These are phyloP conservation scores for Saccharomycopsis sp. DNA, from an alignment of 805 yeast species.

Conservation along the genomic window DNA sequence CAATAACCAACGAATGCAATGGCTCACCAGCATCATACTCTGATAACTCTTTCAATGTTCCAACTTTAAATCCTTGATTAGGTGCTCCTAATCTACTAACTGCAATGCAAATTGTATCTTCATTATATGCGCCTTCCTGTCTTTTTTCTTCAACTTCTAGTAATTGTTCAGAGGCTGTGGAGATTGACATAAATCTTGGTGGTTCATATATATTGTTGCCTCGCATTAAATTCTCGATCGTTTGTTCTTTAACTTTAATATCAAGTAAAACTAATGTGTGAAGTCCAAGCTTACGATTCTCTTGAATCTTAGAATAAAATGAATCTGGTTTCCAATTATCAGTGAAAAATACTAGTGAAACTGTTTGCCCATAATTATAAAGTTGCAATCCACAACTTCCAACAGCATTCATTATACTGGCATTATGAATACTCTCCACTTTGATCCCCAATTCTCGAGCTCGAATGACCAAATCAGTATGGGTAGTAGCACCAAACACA, in stretches of 20 bases:
- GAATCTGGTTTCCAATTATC: slow-evolving; percentile 96
- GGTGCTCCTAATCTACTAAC: slow-evolving; percentile 89
- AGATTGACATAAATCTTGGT: slow-evolving; percentile 91
- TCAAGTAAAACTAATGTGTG: slow-evolving; percentile 86
- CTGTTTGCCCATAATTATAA: slow-evolving; percentile 94
- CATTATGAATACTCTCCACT: slow-evolving; percentile 85
- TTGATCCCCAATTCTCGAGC: slow-evolving; percentile 79
- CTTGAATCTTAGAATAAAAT: slow-evolving; percentile 82
- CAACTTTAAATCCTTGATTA: slow-evolving; percentile 75
- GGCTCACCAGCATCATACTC: slow-evolving; percentile 92
- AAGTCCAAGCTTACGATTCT: slow-evolving; percentile 82
- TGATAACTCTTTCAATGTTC: slow-evolving; percentile 67
- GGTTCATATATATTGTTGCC: slow-evolving; percentile 93
- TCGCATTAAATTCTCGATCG: slow-evolving; percentile 86
- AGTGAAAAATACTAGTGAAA: slow-evolving; percentile 93
- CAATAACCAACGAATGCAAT: slow-evolving; percentile 79
- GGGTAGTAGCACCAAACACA: slow-evolving; percentile 97
- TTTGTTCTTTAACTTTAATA: slow-evolving; percentile 95
- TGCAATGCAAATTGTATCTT: slow-evolving; percentile 88
- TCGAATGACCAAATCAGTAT: slow-evolving; percentile 85
- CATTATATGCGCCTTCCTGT: slow-evolving; percentile 71
- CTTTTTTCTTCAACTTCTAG: slow-evolving; percentile 80
- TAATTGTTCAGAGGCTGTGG: slow-evolving; percentile 82
- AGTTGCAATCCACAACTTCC: slow-evolving; percentile 97
- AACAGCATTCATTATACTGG: slow-evolving; percentile 96